Base-by-base conservation (phyloP, 352 stramenopile genomes). In the Pythium monospermum region DNA sequence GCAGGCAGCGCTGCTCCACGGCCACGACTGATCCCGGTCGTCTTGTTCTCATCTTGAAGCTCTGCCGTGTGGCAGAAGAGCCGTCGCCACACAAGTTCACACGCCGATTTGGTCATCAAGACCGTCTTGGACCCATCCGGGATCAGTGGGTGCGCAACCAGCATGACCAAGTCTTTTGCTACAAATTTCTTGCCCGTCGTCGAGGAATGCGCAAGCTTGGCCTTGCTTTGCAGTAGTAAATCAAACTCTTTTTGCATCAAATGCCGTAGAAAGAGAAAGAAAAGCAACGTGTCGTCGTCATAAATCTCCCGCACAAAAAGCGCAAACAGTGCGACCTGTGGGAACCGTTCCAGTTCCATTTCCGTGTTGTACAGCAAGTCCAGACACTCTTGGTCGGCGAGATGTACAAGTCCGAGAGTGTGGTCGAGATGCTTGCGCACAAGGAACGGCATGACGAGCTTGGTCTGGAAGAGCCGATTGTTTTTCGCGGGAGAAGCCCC, bases 331-430 rank as follows among this genome's bases (percentile, higher is more conserved):
- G 66, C 56, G 18, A 85, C 62, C 6, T 76, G 59, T 1, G 69
- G 67, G 23, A 85, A 85, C 6, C 53, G 42, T 8, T 85, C 69
- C 4, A 72, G 57, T n/a, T 22, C 48, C 1, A 66, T 28, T 36
- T 91, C 82, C 4, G 83, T 46, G 31, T 86, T 93, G 47, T 71
- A 73, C 40, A 88, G 65, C n/a, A 93, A 51, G 39, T 93, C 79
- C 8, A 88, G 28, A 18, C 66, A 76, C 16, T 93, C 79, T 58
- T 93, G 79, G 16, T 91, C 77, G 0, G 76, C 79, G 2, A 92
- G 57, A 25, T 70, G 45, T 2, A 58, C 42, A 1, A 88, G 50
- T 4, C 82, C 82, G 5, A 93, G 37, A 0, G 61, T 64, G 7
- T 75, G 73, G 2, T 75, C 64, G 0, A 93, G 44, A 33, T 76